A percentile compares a stretch with the other conserved stretches of the same genome.
Conservation (phyloP, 2,329 filamentous ascomycete genomes). For the Aspergillus pseudoglaucus region DNA sequence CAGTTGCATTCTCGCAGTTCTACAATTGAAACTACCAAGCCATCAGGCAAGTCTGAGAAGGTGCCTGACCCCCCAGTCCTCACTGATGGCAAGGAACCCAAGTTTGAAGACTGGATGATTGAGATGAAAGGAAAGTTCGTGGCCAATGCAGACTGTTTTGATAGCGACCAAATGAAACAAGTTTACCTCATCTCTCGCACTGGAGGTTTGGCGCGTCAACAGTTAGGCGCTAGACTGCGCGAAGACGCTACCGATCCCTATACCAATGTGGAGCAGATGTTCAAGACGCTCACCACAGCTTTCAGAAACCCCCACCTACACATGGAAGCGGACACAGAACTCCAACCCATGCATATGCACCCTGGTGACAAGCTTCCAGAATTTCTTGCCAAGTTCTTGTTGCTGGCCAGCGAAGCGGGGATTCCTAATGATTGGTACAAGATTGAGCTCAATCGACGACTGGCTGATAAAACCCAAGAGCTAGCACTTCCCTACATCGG, state of each 20-base stretch:
- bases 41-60: background rate
- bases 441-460: background rate
- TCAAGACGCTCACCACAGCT: background rate
- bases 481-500: background rate
- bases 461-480: background rate
- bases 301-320: background rate
- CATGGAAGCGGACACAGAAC: background rate
- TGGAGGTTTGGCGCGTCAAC: no score
- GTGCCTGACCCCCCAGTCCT: conserved; percentile 5
- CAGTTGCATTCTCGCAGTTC: background rate
- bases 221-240: background rate
- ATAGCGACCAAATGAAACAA: background rate
- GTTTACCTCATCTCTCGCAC: background rate
- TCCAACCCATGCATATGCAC: background rate
- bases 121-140: conserved; percentile 4
- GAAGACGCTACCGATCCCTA: background rate
- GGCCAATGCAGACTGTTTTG: conserved; percentile 7
- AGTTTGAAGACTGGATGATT: conserved; percentile 7
- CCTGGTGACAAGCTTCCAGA: background rate
- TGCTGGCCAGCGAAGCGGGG: background rate
- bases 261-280: background rate
- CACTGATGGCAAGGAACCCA: conserved; percentile 7
- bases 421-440: background rate
- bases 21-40: background rate
- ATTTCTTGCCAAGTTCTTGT: background rate